Conservation (phyloP, 2,329 filamentous ascomycete species). For the Cylindrodendrum hubeiense region DNA sequence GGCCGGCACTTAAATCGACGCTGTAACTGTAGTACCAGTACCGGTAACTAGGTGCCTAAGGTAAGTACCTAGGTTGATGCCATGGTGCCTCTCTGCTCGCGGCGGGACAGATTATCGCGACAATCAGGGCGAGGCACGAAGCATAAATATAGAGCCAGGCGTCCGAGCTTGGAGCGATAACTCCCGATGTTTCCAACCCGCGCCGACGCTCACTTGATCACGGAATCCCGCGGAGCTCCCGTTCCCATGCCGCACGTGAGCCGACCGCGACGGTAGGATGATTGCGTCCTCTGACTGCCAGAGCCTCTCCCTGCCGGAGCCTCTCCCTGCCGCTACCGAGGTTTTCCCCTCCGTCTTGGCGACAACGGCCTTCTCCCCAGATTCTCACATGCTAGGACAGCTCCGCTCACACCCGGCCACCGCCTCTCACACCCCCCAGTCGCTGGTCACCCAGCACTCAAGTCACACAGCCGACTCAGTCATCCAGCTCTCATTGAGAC, state of each 20-base stretch:
- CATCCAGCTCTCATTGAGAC: background rate
- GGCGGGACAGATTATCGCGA: background rate
- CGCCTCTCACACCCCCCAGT: constrained; percentile 10
- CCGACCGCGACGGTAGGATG: constrained; percentile 25
- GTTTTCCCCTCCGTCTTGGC: constrained; percentile 20
- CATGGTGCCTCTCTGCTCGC: background rate
- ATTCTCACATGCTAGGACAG: constrained; percentile 39
- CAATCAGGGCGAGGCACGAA: background rate
- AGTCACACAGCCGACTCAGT: background rate
- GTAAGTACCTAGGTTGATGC: background rate
- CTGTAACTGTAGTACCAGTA: background rate
- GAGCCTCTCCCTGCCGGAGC: background rate
- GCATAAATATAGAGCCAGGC: background rate
- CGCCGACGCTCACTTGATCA: constrained; percentile 31
- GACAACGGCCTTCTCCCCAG: constrained; percentile 8
- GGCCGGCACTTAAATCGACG: background rate
- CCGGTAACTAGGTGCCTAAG: too few species aligned
- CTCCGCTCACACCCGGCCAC: constrained; percentile 25
- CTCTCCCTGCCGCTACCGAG: constrained; percentile 19
- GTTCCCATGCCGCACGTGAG: constrained; percentile 36
- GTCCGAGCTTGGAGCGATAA: constrained; percentile 10
- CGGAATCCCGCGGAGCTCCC: constrained; percentile 14
- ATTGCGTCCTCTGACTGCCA: constrained; percentile 12
- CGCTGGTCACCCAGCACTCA: constrained; percentile 1
- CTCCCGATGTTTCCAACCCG: constrained; percentile 28